Evolutionary conservation across 148 eudicot genomes (phyloP).

Genomic region (Rhododendron ferrugineum): DNA sequence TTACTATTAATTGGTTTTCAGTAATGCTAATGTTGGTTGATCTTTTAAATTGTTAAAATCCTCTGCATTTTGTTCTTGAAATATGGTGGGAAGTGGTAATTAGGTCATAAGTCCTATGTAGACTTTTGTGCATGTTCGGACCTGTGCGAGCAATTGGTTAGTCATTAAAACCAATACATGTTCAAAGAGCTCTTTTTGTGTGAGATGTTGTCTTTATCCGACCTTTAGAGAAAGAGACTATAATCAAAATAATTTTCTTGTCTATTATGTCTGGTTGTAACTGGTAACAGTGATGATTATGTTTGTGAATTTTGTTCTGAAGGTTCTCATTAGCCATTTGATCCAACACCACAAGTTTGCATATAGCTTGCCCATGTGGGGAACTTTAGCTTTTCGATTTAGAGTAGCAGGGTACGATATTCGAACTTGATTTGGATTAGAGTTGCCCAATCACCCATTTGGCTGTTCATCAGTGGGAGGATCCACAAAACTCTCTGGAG

Average conservation of each 20-base stretch:
- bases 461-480: background rate
- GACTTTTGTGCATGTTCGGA: background rate
- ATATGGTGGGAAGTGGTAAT: background rate
- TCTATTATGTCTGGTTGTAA: background rate
- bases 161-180: background rate
- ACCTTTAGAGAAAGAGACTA: background rate
- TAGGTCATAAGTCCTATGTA: background rate
- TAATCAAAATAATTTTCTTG: background rate
- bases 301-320: background rate
- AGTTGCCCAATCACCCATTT: background rate
- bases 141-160: background rate
- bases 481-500: background rate
- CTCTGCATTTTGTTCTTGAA: background rate
- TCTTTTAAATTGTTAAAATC: background rate
- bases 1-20: slow-evolving; percentile 1
- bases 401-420: background rate
- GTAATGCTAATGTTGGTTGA: background rate
- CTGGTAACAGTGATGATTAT: background rate
- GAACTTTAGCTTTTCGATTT: background rate
- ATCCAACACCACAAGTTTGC: background rate
- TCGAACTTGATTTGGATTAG: background rate
- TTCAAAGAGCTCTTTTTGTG: background rate
- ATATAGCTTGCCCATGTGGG: background rate
- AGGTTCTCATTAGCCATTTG: background rate
- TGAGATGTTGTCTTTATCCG: background rate